A percentile compares a stretch with the other conserved stretches of the same genome.
Conservation (phyloP, 106 monocot genomes). For the Apostasia shenzhenica region DNA sequence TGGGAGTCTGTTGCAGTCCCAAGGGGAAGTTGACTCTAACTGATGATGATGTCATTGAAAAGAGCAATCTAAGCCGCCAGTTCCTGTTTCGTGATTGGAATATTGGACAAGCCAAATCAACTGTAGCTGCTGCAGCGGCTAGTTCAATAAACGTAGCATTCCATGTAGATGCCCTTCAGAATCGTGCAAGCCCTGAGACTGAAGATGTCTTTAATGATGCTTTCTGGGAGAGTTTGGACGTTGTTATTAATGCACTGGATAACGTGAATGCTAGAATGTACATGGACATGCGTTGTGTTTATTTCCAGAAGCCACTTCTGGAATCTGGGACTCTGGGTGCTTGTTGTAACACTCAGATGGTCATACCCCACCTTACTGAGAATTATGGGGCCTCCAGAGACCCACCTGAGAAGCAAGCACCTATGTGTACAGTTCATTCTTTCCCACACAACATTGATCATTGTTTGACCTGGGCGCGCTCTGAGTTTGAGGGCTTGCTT, state of each 20-base stretch:
- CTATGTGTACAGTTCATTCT: conserved; percentile 92
- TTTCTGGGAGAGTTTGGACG: conserved; percentile 9
- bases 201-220: conserved; percentile 15
- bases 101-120: conserved; percentile 16
- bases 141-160: neutral
- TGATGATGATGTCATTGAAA: conserved; percentile 17
- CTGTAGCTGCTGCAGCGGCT: conserved; percentile 12
- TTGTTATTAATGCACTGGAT: conserved; percentile 10
- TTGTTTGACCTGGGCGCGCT: conserved; percentile 89
- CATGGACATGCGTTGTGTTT: conserved; percentile 11
- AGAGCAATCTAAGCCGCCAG: conserved; percentile 14
- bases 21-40: conserved; percentile 10
- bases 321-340: conserved; percentile 89
- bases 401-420: conserved; percentile 90
- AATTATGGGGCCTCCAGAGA: conserved; percentile 96
- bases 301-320: conserved; percentile 43
- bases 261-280: conserved; percentile 15
- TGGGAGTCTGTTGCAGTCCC: conserved; percentile 16
- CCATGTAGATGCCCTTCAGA: conserved; percentile 7
- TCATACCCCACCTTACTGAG: conserved; percentile 91
- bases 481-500: conserved; percentile 91
- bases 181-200: conserved; percentile 10
- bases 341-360: conserved; percentile 92
- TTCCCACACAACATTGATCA: conserved; percentile 96
- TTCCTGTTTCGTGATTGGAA: conserved; percentile 18